Conservation (phyloP, 345 rosid species). For the Aquilaria sinensis region DNA sequence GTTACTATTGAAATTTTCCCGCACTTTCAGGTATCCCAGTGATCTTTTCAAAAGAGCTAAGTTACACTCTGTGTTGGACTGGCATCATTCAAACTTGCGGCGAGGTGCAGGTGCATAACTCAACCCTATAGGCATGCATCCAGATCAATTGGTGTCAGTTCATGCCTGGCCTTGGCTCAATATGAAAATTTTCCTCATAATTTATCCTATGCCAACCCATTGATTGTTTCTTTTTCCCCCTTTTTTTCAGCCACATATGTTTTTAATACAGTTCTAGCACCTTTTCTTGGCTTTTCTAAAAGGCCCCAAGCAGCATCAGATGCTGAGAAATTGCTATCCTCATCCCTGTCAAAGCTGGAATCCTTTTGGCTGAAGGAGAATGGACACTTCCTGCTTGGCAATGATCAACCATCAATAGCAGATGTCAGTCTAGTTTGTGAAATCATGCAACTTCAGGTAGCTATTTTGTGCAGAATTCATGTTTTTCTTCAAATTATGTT, state of each 20-base stretch:
- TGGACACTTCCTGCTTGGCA: slow-evolving; percentile 58
- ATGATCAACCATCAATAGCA: slow-evolving; percentile 78
- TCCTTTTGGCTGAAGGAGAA: slow-evolving; percentile 72
- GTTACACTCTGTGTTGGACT: slow-evolving; percentile 74
- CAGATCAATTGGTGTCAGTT: too few species aligned
- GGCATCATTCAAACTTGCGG: slow-evolving; percentile 87
- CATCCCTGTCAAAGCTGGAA: slow-evolving; percentile 55
- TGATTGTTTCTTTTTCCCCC: too few species aligned
- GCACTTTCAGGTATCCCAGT: slow-evolving; percentile 60
- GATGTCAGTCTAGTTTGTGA: slow-evolving; percentile 85
- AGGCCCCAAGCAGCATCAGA: slow-evolving; percentile 58
- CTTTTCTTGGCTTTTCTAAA: slow-evolving; percentile 43
- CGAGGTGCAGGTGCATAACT: slow-evolving; percentile 46
- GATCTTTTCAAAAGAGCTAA: slow-evolving; percentile 79
- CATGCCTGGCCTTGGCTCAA: too few species aligned
- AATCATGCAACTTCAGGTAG: slow-evolving; percentile 74
- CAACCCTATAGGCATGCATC: too few species aligned
- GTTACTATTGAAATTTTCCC: background rate
- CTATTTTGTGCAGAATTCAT: background rate
- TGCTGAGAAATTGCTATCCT: slow-evolving; percentile 46
- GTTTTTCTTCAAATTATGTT: too few species aligned
- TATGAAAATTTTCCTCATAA: too few species aligned
- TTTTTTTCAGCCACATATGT: slow-evolving; percentile 44
- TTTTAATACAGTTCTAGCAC: slow-evolving; percentile 38
- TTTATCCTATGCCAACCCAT: too few species aligned